Evolutionary conservation across 78 protist genomes (phyloP).

Genomic region (Dictyostelium brefeldianum): DNA sequence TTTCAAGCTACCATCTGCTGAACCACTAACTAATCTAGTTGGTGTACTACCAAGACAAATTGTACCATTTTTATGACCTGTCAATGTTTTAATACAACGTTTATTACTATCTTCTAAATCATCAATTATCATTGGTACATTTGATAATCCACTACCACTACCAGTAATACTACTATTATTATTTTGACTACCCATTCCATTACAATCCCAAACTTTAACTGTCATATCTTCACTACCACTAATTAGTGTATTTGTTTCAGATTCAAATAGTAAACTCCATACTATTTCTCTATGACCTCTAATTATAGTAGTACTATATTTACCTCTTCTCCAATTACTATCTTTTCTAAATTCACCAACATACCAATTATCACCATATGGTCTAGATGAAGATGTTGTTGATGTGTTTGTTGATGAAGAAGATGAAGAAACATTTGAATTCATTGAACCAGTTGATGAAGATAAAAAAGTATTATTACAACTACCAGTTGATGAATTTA

Average conservation of each 20-base stretch:
- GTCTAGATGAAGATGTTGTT: background rate
- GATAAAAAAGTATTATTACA: background rate
- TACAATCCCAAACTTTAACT: conserved; percentile 74
- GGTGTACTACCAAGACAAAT: conserved; percentile 60
- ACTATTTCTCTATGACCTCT: conserved; percentile 77
- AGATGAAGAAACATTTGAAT: background rate
- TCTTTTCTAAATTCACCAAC: conserved; percentile 77
- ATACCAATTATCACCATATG: conserved; percentile 45
- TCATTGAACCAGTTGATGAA: background rate
- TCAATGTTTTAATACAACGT: conserved; percentile 32
- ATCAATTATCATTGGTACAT: background rate
- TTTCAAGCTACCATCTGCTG: conserved; percentile 65
- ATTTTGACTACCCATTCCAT: conserved; percentile 22
- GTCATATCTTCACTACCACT: conserved; percentile 81
- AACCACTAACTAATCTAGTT: conserved; percentile 58
- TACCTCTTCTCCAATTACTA: conserved; percentile 71
- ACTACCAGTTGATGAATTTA: background rate
- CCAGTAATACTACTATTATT: background rate
- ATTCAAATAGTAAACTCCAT: conserved; percentile 62
- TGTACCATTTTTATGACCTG: conserved; percentile 77
- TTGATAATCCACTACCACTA: background rate
- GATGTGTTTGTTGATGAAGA: background rate
- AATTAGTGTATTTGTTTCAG: conserved; percentile 49
- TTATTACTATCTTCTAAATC: conserved; percentile 66
- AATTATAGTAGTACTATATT: conserved; percentile 68